Evolutionary conservation across 805 yeast species (phyloP).

Genomic region (Spathaspora girioi): DNA sequence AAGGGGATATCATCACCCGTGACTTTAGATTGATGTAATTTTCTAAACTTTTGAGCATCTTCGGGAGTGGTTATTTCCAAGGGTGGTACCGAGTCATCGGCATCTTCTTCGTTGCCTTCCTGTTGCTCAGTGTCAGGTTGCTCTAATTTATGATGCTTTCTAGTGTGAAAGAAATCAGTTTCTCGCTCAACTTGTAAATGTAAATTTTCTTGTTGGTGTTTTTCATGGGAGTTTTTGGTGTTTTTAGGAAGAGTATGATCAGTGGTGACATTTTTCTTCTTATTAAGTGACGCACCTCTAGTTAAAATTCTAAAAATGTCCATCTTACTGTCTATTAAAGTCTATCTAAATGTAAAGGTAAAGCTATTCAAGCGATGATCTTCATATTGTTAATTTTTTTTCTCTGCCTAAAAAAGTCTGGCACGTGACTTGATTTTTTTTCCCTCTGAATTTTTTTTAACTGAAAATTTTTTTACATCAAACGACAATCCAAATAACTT

Average conservation of each 20-base stretch:
- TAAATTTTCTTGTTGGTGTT: conserved; percentile 36
- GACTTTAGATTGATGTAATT: conserved; percentile 61
- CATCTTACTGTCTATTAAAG: conserved; percentile 42
- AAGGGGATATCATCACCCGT: conserved; percentile 85
- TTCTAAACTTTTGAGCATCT: conserved; percentile 63
- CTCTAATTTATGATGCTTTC: conserved; percentile 14
- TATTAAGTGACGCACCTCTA: conserved; percentile 79
- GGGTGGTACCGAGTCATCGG: conserved; percentile 29
- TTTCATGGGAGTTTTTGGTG: conserved; percentile 18
- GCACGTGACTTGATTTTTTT: background rate
- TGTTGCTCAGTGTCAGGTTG: conserved; percentile 15
- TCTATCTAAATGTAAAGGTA: background rate
- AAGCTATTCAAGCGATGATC: conserved; percentile 1
- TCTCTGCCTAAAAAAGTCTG: background rate
- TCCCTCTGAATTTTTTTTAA: background rate
- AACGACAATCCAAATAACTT: conserved; percentile 10
- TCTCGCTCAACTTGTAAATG: conserved; percentile 61
- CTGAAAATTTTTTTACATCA: conserved; percentile 1
- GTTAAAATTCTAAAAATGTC: conserved; percentile 84
- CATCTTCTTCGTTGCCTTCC: conserved; percentile 22
- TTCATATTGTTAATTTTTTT: conserved; percentile 1
- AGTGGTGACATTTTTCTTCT: conserved; percentile 43
- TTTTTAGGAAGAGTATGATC: conserved; percentile 36
- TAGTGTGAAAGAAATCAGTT: conserved; percentile 77
- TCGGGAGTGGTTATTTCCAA: conserved; percentile 47